phyloP scores from a whole-genome alignment of 2,329 filamentous ascomycete genomes.

The Colletotrichum sp. region DNA sequence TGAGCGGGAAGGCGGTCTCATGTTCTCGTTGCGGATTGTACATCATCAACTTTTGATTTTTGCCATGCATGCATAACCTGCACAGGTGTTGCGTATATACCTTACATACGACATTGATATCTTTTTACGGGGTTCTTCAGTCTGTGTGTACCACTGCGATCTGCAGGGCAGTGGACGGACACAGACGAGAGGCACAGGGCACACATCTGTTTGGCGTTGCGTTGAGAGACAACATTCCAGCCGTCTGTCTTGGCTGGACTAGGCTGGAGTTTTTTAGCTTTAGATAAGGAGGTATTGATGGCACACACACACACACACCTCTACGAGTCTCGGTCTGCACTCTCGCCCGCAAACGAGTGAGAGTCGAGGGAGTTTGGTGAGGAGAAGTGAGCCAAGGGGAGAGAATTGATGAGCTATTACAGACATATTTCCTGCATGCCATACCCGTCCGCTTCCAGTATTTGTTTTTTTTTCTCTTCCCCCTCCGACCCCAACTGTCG shows the following conservation, averaged over 20 bases:
- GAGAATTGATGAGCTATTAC: not conserved
- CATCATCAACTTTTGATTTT: not conserved
- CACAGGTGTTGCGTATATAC: not conserved
- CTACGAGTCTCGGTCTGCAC: not conserved
- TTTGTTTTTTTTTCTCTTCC: not conserved
- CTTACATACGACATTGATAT: not conserved
- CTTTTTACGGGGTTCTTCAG: not conserved
- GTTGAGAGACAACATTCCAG: constrained; percentile 23
- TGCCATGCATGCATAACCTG: not conserved
- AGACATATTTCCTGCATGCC: not conserved
- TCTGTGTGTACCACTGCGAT: not conserved
- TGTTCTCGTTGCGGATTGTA: not conserved
- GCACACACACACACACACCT: not conserved
- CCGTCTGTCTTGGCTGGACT: constrained; percentile 11
- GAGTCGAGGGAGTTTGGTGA: not conserved
- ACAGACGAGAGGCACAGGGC: not conserved
- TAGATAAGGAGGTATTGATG: constrained; percentile 5
- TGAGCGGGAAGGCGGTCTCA: not conserved
- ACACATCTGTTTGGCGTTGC: constrained; percentile 11
- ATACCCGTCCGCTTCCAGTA: not conserved
- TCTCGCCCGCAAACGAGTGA: not conserved
- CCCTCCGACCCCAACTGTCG: not conserved
- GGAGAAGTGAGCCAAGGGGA: not conserved
- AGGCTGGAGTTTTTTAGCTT: not conserved
- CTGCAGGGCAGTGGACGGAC: constrained; percentile 2